Evolutionary conservation across 805 yeast species (phyloP).

Genomic region (Zygoascus tannicola): DNA sequence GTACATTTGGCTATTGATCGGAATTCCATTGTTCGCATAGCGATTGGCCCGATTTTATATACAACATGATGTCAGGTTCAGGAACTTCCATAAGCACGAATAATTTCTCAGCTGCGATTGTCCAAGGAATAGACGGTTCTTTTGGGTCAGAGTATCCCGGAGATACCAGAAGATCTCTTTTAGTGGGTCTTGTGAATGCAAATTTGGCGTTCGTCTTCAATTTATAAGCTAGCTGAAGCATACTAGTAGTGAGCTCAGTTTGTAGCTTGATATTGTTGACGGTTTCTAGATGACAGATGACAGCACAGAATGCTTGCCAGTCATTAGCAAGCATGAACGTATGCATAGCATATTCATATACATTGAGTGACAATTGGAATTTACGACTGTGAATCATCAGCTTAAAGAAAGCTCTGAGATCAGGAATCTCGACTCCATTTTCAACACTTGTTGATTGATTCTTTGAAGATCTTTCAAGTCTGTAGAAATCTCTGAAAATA

Average conservation of each 20-base stretch:
- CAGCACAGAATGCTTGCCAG: constrained; percentile 10
- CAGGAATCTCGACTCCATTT: constrained; percentile 2
- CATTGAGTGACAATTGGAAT: constrained; percentile 11
- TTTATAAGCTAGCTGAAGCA: constrained; percentile 12
- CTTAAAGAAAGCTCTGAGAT: constrained; percentile 9
- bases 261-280: constrained; percentile 10
- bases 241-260: constrained; percentile 8
- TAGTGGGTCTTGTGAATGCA: constrained; percentile 7
- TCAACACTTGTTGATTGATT: background rate
- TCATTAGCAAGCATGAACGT: constrained; percentile 12
- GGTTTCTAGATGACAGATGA: constrained; percentile 14
- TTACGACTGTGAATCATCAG: constrained; percentile 10
- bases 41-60: background rate
- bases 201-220: constrained; percentile 1
- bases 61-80: background rate
- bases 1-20: background rate
- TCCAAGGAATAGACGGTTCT: constrained; percentile 1
- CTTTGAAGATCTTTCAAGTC: background rate
- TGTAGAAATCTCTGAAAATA: constrained; percentile 10
- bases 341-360: constrained; percentile 15
- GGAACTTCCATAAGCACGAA: background rate
- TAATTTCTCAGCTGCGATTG: background rate
- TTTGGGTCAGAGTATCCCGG: constrained; percentile 2
- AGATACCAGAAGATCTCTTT: constrained; percentile 3
- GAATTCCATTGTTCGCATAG: constrained; percentile 1